A percentile compares a stretch with the other conserved stretches of the same genome.
phyloP scores from a whole-genome alignment of 2,329 filamentous ascomycete species.

The Sarocladium oryzae region DNA sequence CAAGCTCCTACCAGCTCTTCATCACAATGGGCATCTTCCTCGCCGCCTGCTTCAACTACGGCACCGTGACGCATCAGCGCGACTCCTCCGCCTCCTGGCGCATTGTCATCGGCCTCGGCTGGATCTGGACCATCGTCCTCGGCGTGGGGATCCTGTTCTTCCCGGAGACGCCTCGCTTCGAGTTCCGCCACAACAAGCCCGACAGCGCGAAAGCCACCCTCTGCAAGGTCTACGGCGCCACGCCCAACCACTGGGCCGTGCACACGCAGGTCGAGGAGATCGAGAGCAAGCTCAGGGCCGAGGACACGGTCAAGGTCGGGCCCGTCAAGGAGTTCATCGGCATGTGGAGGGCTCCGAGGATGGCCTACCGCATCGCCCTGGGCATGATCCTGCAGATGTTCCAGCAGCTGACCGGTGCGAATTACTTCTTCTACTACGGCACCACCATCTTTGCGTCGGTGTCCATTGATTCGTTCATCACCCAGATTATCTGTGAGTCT shows the following conservation, averaged over 20 bases:
- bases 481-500: constrained; percentile 48
- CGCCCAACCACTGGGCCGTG: constrained; percentile 36
- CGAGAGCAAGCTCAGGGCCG: constrained; percentile 44
- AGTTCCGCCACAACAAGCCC: constrained; percentile 39
- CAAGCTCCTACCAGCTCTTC: constrained; percentile 61
- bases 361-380: constrained; percentile 55
- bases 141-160: constrained; percentile 43
- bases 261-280: constrained; percentile 47
- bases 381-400: constrained; percentile 57
- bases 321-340: constrained; percentile 42
- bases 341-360: constrained; percentile 58
- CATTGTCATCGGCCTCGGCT: constrained; percentile 49
- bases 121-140: constrained; percentile 42
- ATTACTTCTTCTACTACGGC: constrained; percentile 61
- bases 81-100: constrained; percentile 50
- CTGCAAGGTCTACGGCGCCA: constrained; percentile 40
- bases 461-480: constrained; percentile 53
- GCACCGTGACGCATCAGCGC: constrained; percentile 42
- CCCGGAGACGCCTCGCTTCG: constrained; percentile 46
- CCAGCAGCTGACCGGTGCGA: constrained; percentile 59
- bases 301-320: constrained; percentile 32
- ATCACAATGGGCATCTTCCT: constrained; percentile 64
- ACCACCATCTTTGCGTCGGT: constrained; percentile 44
- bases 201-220: constrained; percentile 42
- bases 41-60: constrained; percentile 55